Conservation (phyloP, 2,329 filamentous ascomycete genomes). For the Sporothrix globosa region DNA sequence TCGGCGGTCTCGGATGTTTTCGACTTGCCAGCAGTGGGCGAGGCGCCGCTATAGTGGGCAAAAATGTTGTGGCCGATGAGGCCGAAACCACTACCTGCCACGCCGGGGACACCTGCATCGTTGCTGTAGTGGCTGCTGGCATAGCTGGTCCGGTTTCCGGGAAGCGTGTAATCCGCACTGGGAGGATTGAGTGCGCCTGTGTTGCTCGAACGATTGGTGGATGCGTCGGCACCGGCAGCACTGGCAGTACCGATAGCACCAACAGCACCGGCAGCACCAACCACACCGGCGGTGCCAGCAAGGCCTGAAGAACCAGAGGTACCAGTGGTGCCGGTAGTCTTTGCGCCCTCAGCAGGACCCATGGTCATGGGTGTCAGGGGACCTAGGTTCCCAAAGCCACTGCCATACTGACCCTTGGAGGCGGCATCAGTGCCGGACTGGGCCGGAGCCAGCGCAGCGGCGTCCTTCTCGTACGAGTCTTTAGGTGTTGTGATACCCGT, state of each 20-base stretch:
- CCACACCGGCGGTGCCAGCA: not conserved
- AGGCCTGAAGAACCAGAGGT: not conserved
- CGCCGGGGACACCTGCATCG: slow-evolving; percentile 14
- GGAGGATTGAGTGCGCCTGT: not conserved
- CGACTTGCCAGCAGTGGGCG: not conserved
- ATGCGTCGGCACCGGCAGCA: slow-evolving; percentile 20
- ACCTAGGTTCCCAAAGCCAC: not conserved
- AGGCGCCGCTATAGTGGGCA: slow-evolving; percentile 6
- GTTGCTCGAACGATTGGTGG: not conserved
- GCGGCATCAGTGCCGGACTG: not conserved
- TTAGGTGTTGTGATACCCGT: not conserved
- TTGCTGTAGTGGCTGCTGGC: slow-evolving; percentile 37
- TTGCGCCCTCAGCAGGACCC: not conserved
- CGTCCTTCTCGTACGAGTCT: slow-evolving; percentile 11
- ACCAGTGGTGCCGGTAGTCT: not conserved
- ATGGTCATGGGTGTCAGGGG: slow-evolving; percentile 25
- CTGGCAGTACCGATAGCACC: slow-evolving; percentile 6
- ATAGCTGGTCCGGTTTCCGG: slow-evolving; percentile 24
- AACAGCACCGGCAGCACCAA: not conserved
- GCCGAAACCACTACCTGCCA: slow-evolving; percentile 21
- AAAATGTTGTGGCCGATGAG: slow-evolving; percentile 27
- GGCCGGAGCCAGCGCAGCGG: not conserved
- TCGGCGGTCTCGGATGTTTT: slow-evolving; percentile 7
- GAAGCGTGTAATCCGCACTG: slow-evolving; percentile 15
- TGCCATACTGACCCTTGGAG: slow-evolving; percentile 34